A percentile compares a stretch with the other conserved stretches of the same genome.
These are phyloP conservation scores for Alternaria tenuissima DNA, from an alignment of 2,329 filamentous ascomycete species.

Conservation along the genomic window DNA sequence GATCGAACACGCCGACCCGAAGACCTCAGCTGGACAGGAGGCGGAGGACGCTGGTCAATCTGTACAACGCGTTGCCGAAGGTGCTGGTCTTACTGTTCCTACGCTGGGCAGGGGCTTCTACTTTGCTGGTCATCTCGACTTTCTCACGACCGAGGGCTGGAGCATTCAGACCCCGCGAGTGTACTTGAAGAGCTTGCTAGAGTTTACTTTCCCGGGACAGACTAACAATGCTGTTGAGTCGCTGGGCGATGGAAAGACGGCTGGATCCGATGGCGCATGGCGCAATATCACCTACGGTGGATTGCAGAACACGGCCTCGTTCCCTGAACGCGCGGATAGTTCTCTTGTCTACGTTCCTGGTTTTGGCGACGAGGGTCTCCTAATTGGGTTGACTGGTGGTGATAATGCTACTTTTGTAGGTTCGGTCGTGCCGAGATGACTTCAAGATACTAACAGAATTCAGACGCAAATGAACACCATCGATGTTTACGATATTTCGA, in stretches of 20 bases:
- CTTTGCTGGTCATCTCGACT: conserved; percentile 79
- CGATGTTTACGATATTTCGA: conserved; percentile 81
- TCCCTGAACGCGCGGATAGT: conserved; percentile 78
- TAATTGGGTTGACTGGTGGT: conserved; percentile 81
- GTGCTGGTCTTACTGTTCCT: conserved; percentile 74
- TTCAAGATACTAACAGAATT: conserved; percentile 14
- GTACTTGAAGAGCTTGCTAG: conserved; percentile 76
- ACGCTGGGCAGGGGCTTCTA: conserved; percentile 77
- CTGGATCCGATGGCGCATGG: conserved; percentile 69
- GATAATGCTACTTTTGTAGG: conserved; percentile 71
- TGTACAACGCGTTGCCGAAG: conserved; percentile 76
- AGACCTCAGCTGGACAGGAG: conserved; percentile 69
- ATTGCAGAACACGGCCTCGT: conserved; percentile 70
- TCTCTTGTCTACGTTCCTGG: conserved; percentile 78
- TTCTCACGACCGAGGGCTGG: conserved; percentile 71
- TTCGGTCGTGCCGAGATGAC: conserved; percentile 1
- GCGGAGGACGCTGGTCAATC: conserved; percentile 64
- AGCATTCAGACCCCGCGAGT: conserved; percentile 68
- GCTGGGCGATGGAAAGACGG: conserved; percentile 62
- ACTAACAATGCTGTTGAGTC: conserved; percentile 69
- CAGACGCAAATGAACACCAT: conserved; percentile 74
- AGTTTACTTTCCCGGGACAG: conserved; percentile 78
- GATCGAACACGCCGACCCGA: conserved; percentile 68
- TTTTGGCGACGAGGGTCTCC: conserved; percentile 76
- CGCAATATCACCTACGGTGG: conserved; percentile 78